Percentiles rank a stretch among this genome's conserved stretches.
Evolutionary conservation across 768 basidiomycete genomes (phyloP).

Genomic region (Phylloporus sp.): DNA sequence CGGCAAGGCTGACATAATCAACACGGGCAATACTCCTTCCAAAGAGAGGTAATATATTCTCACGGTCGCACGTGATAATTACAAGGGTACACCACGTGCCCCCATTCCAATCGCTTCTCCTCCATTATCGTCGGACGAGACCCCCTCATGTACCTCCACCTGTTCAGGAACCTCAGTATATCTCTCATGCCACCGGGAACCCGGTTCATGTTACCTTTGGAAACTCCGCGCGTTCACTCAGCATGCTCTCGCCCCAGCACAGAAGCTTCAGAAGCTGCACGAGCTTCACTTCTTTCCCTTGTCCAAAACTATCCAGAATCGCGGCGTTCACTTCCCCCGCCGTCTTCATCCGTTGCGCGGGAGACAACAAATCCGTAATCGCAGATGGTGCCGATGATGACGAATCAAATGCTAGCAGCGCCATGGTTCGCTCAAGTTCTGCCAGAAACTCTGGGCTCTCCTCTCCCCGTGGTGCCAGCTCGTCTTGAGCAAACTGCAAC

Average conservation of each 20-base stretch:
- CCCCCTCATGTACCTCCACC: constrained; percentile 30
- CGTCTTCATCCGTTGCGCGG: constrained; percentile 89
- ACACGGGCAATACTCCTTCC: constrained; percentile 20
- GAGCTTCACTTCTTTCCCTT: constrained; percentile 90
- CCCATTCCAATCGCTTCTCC: constrained; percentile 19
- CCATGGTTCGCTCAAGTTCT: constrained; percentile 95
- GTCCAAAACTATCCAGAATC: constrained; percentile 86
- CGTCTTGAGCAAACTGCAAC: constrained; percentile 86
- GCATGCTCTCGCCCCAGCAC: constrained; percentile 81
- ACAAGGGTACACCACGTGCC: constrained; percentile 16
- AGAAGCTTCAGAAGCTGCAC: constrained; percentile 77
- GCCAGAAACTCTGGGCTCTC: constrained; percentile 90
- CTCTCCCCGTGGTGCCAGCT: constrained; percentile 92
- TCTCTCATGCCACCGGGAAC: constrained; percentile 19
- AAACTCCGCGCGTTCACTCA: constrained; percentile 76
- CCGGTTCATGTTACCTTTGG: constrained; percentile 54
- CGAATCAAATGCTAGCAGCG: constrained; percentile 78
- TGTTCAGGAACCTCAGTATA: constrained; percentile 23
- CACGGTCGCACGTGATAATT: constrained; percentile 11
- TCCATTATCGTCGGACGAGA: constrained; percentile 10
- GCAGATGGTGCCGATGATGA: constrained; percentile 48
- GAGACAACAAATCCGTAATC: constrained; percentile 78
- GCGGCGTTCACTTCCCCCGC: constrained; percentile 95
- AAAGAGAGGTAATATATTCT: neutral
- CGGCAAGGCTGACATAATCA: constrained; percentile 31